Conservation (phyloP, 805 yeast genomes). For the Saccharomycopsis sp. region DNA sequence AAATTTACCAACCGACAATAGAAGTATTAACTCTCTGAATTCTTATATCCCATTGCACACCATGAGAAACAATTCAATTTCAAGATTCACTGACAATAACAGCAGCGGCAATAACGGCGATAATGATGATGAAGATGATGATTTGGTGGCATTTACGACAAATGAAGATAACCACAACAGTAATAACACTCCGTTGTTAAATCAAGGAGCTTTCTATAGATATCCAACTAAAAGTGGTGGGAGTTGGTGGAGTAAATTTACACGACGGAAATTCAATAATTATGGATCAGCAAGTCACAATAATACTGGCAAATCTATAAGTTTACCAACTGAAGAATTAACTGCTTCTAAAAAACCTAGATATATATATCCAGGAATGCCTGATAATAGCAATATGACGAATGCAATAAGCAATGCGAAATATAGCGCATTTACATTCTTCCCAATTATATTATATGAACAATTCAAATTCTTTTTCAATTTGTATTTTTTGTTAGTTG, state of each 20-base stretch:
- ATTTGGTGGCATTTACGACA: constrained; percentile 7
- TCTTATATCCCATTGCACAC: constrained; percentile 21
- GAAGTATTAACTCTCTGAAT: constrained; percentile 14
- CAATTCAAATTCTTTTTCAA: constrained; percentile 97
- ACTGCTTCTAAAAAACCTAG: constrained; percentile 22
- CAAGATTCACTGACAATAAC: neutral
- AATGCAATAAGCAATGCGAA: constrained; percentile 93
- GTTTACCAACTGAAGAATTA: constrained; percentile 10
- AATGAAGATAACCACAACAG: neutral
- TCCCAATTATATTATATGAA: constrained; percentile 85
- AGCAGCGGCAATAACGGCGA: neutral
- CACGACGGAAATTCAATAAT: neutral
- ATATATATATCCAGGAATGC: constrained; percentile 37
- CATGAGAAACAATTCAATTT: constrained; percentile 9
- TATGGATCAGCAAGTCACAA: too few relatives aligned
- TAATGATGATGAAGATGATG: constrained; percentile 14
- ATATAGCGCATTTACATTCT: constrained; percentile 78
- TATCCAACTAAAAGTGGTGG: neutral
- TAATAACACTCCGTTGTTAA: too few relatives aligned
- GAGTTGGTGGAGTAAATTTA: neutral
- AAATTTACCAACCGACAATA: neutral
- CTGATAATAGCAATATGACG: constrained; percentile 36
- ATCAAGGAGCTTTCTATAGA: too few relatives aligned
- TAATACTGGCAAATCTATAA: too few relatives aligned
- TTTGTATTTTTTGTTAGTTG: constrained; percentile 84